Evolutionary conservation across 352 stramenopile genomes (phyloP).

Genomic region (Phytophthora constricta): DNA sequence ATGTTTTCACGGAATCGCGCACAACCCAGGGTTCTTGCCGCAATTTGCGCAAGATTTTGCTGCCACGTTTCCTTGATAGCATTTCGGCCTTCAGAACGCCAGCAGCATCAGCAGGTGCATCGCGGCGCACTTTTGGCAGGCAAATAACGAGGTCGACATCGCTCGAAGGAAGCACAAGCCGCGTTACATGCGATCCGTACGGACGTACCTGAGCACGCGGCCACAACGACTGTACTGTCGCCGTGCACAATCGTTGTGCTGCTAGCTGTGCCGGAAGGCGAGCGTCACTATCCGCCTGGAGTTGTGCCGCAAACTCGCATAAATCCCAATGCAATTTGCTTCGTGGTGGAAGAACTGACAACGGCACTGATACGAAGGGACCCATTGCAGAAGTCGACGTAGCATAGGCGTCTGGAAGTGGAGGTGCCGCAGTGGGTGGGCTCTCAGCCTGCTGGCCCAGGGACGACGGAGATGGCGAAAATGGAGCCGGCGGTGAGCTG

Average conservation of each 20-base stretch:
- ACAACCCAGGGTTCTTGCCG: constrained; percentile 94
- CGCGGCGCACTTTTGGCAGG: constrained; percentile 96
- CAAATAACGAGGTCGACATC: constrained; percentile 98
- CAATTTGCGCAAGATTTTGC: constrained; percentile 96
- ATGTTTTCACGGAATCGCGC: constrained; percentile 95
- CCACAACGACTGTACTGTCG: constrained; percentile 91
- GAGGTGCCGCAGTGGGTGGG: constrained; percentile 25
- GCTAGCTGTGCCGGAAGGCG: constrained; percentile 77
- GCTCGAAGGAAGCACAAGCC: constrained; percentile 95
- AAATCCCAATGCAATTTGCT: constrained; percentile 90
- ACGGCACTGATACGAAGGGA: constrained; percentile 84
- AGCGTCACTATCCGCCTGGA: constrained; percentile 77
- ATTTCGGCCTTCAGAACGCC: constrained; percentile 97
- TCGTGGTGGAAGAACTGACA: constrained; percentile 82
- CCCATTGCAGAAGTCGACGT: constrained; percentile 63
- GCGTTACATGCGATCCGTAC: constrained; percentile 97
- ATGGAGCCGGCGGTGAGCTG: constrained; percentile 36
- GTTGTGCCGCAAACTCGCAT: constrained; percentile 83
- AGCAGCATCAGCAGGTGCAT: constrained; percentile 94
- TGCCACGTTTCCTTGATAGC: constrained; percentile 99
- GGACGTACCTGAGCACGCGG: constrained; percentile 96
- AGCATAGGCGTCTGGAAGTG: constrained; percentile 51
- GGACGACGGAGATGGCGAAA: constrained; percentile 46
- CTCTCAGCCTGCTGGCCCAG: constrained; percentile 34
- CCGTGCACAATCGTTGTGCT: constrained; percentile 77